Conservation (phyloP, 805 yeast species). For the Sugiyamaella americana region DNA sequence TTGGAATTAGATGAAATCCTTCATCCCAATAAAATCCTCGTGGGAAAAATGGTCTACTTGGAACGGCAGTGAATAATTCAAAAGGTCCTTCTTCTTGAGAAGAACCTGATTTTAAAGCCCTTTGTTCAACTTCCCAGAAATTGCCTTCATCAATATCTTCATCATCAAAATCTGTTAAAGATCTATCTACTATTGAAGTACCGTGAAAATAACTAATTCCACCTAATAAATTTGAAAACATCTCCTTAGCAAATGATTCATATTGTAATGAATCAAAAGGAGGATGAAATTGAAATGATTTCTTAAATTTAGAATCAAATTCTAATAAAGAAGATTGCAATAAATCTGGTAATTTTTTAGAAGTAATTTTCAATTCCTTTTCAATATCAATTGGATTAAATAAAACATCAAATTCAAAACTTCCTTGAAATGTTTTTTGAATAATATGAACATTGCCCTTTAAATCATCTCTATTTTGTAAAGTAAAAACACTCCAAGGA, state of each 20-base stretch:
- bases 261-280: conserved; percentile 48
- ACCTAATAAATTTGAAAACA: conserved; percentile 77
- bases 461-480: conserved; percentile 54
- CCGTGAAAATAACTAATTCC: conserved; percentile 90
- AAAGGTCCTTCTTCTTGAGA: conserved; percentile 71
- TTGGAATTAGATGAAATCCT: conserved; percentile 85
- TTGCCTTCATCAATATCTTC: conserved; percentile 48
- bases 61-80: conserved; percentile 75
- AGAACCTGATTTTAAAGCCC: conserved; percentile 11
- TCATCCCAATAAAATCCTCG: conserved; percentile 99
- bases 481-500: conserved; percentile 39
- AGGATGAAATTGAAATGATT: conserved; percentile 43
- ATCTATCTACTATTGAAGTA: conserved; percentile 71
- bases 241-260: conserved; percentile 62
- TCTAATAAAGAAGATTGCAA: conserved; percentile 32
- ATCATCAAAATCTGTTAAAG: conserved; percentile 61
- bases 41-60: conserved; percentile 91
- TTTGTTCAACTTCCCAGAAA: conserved; percentile 31
- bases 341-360: conserved; percentile 17
- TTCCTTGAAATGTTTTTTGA: conserved; percentile 70
- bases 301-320: conserved; percentile 49
- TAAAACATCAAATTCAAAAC: conserved; percentile 65
- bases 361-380: conserved; percentile 14
- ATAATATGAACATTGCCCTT: conserved; percentile 74
- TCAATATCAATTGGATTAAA: conserved; percentile 46